phyloP scores from a whole-genome alignment of 169 alveolate genomes.

The Eimeria falciformis region DNA sequence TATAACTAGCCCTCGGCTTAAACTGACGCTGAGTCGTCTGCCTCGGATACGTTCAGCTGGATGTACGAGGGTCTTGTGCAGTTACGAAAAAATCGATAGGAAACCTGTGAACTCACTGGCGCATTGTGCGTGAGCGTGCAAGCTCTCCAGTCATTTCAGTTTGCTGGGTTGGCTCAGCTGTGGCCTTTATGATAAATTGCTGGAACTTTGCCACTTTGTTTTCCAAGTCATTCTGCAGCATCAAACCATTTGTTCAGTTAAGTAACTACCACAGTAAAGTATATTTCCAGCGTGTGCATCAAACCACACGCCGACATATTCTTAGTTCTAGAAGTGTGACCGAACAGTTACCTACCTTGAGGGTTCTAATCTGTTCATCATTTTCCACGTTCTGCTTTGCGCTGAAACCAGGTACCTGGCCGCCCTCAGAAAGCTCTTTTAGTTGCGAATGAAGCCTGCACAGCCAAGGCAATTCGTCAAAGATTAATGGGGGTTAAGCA shows the following conservation, averaged over 20 bases:
- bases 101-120: slow-evolving; percentile 28
- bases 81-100: background rate
- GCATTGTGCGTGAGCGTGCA: slow-evolving; percentile 57
- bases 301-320: background rate
- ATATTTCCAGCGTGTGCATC: background rate
- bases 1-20: too few species aligned
- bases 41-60: too few species aligned
- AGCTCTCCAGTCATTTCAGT: slow-evolving; percentile 1
- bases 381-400: slow-evolving; percentile 49
- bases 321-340: background rate
- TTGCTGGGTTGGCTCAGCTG: slow-evolving; percentile 56
- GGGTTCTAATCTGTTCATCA: slow-evolving; percentile 63
- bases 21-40: too few species aligned
- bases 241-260: too few species aligned
- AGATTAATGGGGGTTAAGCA: too few species aligned
- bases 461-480: background rate
- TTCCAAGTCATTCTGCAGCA: slow-evolving; percentile 82
- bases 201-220: slow-evolving; percentile 85
- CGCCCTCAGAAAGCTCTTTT: slow-evolving; percentile 75
- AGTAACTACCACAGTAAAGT: background rate
- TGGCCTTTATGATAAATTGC: slow-evolving; percentile 85
- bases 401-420: slow-evolving; percentile 18
- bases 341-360: slow-evolving; percentile 36
- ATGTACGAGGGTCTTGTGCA: background rate
- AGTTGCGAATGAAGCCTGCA: slow-evolving; percentile 75